Evolutionary conservation across 2,329 filamentous ascomycete genomes (phyloP), one percentile per base, ranked within the genome.

Genomic region (Xylaria sp.): DNA sequence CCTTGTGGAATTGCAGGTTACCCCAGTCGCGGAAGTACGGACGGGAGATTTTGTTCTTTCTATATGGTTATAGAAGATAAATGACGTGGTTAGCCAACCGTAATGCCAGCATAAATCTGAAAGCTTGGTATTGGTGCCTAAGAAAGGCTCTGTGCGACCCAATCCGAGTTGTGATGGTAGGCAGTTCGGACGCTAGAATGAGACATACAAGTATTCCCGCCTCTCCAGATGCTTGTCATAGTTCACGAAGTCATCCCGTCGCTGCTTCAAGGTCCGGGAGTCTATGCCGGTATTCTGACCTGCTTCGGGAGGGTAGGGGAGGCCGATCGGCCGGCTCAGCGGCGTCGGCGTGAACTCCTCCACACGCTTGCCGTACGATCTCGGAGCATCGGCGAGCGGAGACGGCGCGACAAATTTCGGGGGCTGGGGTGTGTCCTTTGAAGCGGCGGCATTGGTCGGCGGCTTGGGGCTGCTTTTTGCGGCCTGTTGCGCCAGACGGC

Each of bases 1-100:
- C 96, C 76, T 94, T 89, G 82, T 96, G 91, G 73, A 91, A 87
- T 62, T 86, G 86, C 81, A 98, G 88, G 82, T 97, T 96, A 69
- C 89, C 89, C 92, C 94, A 98, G 85, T 99, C 95, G 80, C 94
- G 92, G 84, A 97, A 99, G 82, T 99, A 99, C 1, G 95, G 94
- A 67, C 93, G 92, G 15, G 72, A 67, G 0, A 73, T 66, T 52
- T 71, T 71, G 34, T 54, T 55, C 50, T 69, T 71, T 12, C 72
- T 73, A 51, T 23, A 52, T 3, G 12, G 28, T 25, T 48, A 25
- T 25, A 20, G 10, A 46, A 31, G 5, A 28, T 1, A 23, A 23
- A 56, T 12, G 52, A 39, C 37, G 23, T 50, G 31, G 63, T 71
- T 64, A 71, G 69, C 54, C 20, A n/a, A 31, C 15, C 31, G 10